These are phyloP conservation scores for Fomitopsis pulvina DNA, from an alignment of 768 basidiomycete genomes.

Conservation along the genomic window DNA sequence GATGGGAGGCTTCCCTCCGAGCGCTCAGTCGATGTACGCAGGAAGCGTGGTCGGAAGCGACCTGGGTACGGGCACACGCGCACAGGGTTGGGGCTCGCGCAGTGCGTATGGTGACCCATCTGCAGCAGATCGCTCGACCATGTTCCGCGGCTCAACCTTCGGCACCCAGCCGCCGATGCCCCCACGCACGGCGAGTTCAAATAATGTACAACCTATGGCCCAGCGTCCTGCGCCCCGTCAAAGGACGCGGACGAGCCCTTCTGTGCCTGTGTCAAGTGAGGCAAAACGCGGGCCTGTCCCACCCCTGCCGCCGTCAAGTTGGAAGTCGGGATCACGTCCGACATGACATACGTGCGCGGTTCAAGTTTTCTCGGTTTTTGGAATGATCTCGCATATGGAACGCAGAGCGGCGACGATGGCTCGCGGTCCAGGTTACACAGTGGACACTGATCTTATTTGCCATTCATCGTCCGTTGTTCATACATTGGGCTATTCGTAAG, in stretches of 20 bases:
- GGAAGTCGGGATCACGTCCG: constrained; percentile 18
- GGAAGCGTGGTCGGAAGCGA: constrained; percentile 55
- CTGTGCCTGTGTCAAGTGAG: constrained; percentile 9
- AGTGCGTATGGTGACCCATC: constrained; percentile 64
- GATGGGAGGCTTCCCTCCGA: constrained; percentile 46
- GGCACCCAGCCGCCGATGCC: constrained; percentile 3
- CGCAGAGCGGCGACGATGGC: not conserved
- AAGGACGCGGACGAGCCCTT: constrained; percentile 26
- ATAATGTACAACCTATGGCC: constrained; percentile 10
- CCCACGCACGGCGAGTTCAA: constrained; percentile 9
- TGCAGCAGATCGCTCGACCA: constrained; percentile 21
- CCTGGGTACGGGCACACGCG: constrained; percentile 27
- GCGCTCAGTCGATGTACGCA: constrained; percentile 51
- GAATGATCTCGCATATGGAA: not conserved
- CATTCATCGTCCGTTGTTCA: not conserved
- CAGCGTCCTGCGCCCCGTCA: constrained; percentile 16
- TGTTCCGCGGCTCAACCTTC: constrained; percentile 13
- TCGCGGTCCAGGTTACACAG: not conserved
- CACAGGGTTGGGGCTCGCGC: constrained; percentile 43
- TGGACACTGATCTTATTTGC: not conserved
- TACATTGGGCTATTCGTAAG: not conserved
- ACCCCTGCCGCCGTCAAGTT: constrained; percentile 30
- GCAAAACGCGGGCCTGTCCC: constrained; percentile 18
- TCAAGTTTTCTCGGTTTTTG: not conserved
- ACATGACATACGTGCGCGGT: constrained; percentile 1